These are phyloP conservation scores for Quercus tomentella DNA, from an alignment of 331 rosid genomes.

Conservation along the genomic window DNA sequence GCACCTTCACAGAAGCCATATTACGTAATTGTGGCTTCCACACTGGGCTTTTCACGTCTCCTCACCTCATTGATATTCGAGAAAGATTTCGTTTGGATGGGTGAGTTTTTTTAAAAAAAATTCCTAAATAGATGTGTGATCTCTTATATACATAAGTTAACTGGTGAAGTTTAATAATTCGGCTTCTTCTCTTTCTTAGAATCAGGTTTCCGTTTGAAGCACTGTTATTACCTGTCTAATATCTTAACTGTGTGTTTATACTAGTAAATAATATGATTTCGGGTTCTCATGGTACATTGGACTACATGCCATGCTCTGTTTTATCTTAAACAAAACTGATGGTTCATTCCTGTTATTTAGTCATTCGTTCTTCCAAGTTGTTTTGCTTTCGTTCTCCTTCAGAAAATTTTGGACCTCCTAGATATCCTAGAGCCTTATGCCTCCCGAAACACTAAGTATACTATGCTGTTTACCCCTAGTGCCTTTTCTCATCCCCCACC, in stretches of 20 bases:
- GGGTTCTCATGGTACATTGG: neutral
- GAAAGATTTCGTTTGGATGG: constrained; percentile 92
- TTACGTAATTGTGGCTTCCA: constrained; percentile 80
- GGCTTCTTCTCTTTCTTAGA: neutral
- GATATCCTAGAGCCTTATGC: neutral
- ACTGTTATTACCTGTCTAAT: neutral
- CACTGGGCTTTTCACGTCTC: constrained; percentile 91
- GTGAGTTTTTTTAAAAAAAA: constrained; percentile 58
- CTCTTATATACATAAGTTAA: neutral
- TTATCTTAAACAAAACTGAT: constrained; percentile 2
- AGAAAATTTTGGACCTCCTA: constrained; percentile 4
- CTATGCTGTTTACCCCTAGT: too few relatives aligned
- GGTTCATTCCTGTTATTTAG: neutral
- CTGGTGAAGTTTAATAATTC: constrained; percentile 11
- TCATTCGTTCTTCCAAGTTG: neutral
- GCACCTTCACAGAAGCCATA: constrained; percentile 85
- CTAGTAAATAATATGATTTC: constrained; percentile 4
- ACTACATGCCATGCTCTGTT: neutral
- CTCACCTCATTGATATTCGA: constrained; percentile 89
- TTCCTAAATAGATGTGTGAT: neutral
- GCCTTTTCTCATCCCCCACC: too few relatives aligned
- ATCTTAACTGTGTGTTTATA: neutral
- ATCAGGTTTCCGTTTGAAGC: neutral
- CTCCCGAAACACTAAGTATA: neutral
- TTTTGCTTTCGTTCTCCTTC: constrained; percentile 3